Conservation (phyloP, 352 stramenopile species). For the Aphanomyces euteiches region DNA sequence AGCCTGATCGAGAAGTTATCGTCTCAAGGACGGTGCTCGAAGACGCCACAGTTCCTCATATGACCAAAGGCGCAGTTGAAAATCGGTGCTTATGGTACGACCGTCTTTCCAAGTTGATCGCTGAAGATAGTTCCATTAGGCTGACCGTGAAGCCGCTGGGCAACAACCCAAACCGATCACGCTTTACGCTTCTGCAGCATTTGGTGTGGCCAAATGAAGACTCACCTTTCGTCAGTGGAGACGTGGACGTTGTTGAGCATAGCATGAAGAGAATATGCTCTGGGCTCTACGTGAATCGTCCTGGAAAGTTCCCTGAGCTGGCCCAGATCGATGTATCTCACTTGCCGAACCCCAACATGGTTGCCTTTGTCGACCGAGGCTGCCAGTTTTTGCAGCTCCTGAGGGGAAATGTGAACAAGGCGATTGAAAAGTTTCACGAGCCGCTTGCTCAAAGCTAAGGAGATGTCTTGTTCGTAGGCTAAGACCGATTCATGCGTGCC, state of each 20-base stretch:
- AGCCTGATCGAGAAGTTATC: neutral
- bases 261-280: neutral
- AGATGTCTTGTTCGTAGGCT: neutral
- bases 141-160: constrained; percentile 5
- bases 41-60: constrained; percentile 10
- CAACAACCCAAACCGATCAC: neutral
- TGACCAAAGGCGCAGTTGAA: constrained; percentile 2
- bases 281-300: neutral
- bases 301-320: neutral
- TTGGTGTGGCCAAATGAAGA: neutral
- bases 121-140: neutral
- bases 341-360: constrained; percentile 12
- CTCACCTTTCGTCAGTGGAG: neutral
- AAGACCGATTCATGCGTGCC: too few species aligned
- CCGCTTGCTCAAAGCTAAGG: neutral
- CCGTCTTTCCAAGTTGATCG: neutral
- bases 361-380: constrained; percentile 1
- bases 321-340: constrained; percentile 2
- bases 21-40: constrained; percentile 7
- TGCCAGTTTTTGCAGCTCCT: constrained; percentile 7
- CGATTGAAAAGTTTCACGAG: constrained; percentile 1
- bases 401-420: neutral
- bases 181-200: constrained; percentile 6
- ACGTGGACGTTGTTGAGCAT: neutral
- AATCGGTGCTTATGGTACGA: constrained; percentile 1